Percentiles rank a stretch among this genome's conserved stretches.
phyloP scores from a whole-genome alignment of 2,329 filamentous ascomycete species.

The Septoria linicola region DNA sequence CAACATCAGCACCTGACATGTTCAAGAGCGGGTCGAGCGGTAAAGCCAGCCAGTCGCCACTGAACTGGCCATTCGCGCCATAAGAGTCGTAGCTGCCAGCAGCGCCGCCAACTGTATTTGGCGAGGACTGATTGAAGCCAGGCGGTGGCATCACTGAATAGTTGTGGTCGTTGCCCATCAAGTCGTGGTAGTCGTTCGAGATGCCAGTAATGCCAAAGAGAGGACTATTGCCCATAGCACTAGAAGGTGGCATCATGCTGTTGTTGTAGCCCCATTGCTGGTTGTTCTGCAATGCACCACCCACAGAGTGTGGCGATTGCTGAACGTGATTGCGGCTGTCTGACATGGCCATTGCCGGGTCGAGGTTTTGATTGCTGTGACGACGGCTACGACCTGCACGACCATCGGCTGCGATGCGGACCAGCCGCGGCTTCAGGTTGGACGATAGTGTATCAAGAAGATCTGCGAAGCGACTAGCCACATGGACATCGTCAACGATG shows the following conservation, averaged over 20 bases:
- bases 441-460: constrained; percentile 76
- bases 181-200: constrained; percentile 46
- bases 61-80: constrained; percentile 29
- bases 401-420: constrained; percentile 55
- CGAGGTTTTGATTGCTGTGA: constrained; percentile 23
- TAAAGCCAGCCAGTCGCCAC: constrained; percentile 61
- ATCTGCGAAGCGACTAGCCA: constrained; percentile 80
- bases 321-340: constrained; percentile 18
- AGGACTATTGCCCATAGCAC: constrained; percentile 20
- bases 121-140: constrained; percentile 37
- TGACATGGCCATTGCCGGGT: constrained; percentile 12
- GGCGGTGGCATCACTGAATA: constrained; percentile 53
- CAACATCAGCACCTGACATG: constrained; percentile 58
- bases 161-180: constrained; percentile 39
- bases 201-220: constrained; percentile 45
- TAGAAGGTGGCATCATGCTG: constrained; percentile 15
- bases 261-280: constrained; percentile 30
- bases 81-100: constrained; percentile 27
- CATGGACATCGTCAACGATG: constrained; percentile 80
- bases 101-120: constrained; percentile 32
- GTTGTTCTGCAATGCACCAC: constrained; percentile 19
- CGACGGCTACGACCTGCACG: constrained; percentile 30
- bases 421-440: constrained; percentile 69
- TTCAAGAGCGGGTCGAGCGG: constrained; percentile 61
- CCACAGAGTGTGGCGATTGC: constrained; percentile 22